A percentile compares a stretch with the other conserved stretches of the same genome.
Conservation (phyloP, 1,284 basidiomycete species). For the Hypsizygus ulmarius region DNA sequence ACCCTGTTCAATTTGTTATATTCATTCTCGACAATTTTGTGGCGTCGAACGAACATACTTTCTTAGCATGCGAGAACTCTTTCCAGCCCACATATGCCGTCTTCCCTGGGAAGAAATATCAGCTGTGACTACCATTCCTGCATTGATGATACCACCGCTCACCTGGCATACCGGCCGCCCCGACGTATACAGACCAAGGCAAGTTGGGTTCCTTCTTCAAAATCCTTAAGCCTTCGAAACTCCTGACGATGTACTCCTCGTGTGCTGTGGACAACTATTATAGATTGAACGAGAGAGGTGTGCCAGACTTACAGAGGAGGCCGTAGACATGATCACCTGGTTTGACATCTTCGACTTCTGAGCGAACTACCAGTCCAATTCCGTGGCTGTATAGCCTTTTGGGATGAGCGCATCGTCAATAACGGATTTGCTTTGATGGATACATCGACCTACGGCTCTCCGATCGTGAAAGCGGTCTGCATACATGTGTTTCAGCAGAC, state of each 20-base stretch:
- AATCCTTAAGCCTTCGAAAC: conserved; percentile 16
- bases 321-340: conserved; percentile 19
- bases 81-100: conserved; percentile 43
- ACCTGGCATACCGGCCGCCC: conserved; percentile 35
- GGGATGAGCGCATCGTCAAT: background rate
- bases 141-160: background rate
- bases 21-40: background rate
- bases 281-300: background rate
- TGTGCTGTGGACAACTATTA: conserved; percentile 9
- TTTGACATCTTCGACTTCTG: conserved; percentile 15
- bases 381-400: conserved; percentile 18
- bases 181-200: conserved; percentile 32
- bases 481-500: background rate
- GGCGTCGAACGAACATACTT: conserved; percentile 22
- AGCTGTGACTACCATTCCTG: background rate
- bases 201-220: conserved; percentile 25
- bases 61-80: conserved; percentile 37
- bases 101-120: conserved; percentile 27
- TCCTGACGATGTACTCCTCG: conserved; percentile 16
- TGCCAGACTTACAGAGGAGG: background rate
- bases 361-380: conserved; percentile 22
- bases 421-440: background rate
- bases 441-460: conserved; percentile 10
- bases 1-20: conserved; percentile 32
- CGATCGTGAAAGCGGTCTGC: conserved; percentile 8